Conservation (phyloP, 331 rosid genomes). For the Acacia concinna region DNA sequence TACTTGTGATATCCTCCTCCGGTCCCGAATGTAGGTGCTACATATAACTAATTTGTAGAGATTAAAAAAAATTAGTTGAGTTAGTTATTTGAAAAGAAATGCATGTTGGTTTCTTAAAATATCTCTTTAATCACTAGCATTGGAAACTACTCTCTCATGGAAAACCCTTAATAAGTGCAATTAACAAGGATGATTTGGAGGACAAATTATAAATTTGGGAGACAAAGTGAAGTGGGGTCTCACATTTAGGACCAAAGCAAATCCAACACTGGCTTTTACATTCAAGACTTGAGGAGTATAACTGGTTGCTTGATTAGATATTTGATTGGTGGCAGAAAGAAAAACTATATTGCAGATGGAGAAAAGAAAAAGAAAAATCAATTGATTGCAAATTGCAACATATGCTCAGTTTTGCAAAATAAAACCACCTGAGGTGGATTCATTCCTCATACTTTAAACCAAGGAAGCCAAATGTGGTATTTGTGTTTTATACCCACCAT, state of each 20-base stretch:
- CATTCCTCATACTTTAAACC: neutral
- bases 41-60: neutral
- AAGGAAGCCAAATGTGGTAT: neutral
- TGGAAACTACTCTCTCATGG: neutral
- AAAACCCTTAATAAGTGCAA: neutral
- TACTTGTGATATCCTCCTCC: neutral
- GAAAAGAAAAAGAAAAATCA: neutral
- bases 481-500: neutral
- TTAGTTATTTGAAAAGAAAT: neutral
- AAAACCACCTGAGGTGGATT: neutral
- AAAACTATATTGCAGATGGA: neutral
- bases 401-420: neutral
- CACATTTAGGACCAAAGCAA: neutral
- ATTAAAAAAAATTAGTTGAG: neutral
- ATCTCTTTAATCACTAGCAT: neutral
- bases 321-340: neutral
- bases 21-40: neutral
- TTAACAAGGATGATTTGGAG: neutral
- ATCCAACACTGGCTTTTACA: neutral
- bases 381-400: neutral
- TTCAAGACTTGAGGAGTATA: neutral
- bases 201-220: neutral
- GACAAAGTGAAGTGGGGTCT: neutral
- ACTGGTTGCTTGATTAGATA: neutral
- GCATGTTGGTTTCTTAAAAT: neutral